Conservation (phyloP, 192 early-diverging fungal genomes). For the Backusella morwellensis region DNA sequence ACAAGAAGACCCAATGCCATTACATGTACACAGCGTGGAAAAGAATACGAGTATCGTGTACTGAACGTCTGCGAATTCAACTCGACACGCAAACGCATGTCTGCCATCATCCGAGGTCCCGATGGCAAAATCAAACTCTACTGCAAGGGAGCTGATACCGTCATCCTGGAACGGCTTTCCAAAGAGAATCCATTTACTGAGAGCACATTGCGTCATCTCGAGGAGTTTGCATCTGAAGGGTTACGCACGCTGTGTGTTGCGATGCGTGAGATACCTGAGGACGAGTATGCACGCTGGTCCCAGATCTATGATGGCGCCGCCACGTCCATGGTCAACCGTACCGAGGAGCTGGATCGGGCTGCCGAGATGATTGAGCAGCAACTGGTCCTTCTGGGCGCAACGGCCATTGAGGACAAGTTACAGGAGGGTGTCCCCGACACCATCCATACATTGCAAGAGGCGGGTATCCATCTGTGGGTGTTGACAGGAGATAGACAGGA, state of each 20-base stretch:
- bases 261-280: conserved; percentile 85
- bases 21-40: conserved; percentile 41
- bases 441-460: conserved; percentile 91
- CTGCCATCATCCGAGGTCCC: conserved; percentile 82
- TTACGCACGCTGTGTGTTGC: conserved; percentile 95
- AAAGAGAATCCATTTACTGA: conserved; percentile 62
- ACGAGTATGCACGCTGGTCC: conserved; percentile 86
- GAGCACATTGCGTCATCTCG: conserved; percentile 70
- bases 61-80: conserved; percentile 98
- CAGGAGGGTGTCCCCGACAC: conserved; percentile 99
- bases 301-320: conserved; percentile 83
- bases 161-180: conserved; percentile 88
- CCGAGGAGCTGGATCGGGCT: conserved; percentile 84
- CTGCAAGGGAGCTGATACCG: conserved; percentile 98
- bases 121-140: conserved; percentile 87
- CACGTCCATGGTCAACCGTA: conserved; percentile 88
- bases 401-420: conserved; percentile 97
- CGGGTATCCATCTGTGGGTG: conserved; percentile 97
- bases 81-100: conserved; percentile 98
- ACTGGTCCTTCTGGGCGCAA: conserved; percentile 89
- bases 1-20: conserved; percentile 61
- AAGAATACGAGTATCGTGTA: conserved; percentile 79
- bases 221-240: conserved; percentile 96
- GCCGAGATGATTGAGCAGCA: conserved; percentile 96
- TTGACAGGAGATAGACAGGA: conserved; percentile 98